Evolutionary conservation across 148 eudicot genomes (phyloP).

Genomic region (Cornus kousa): DNA sequence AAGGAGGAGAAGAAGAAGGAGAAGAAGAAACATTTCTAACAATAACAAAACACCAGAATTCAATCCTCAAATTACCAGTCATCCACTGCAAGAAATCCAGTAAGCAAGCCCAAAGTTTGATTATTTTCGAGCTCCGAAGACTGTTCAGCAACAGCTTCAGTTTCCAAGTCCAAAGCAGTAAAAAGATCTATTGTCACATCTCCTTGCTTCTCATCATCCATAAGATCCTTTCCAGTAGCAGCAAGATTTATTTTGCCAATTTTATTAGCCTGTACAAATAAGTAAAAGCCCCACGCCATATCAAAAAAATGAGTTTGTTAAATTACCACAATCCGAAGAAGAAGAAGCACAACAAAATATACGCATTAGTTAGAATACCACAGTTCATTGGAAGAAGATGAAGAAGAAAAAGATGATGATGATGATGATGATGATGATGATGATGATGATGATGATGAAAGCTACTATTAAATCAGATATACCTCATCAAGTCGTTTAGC

Average conservation of each 20-base stretch:
- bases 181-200: constrained; percentile 91
- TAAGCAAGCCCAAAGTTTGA: constrained; percentile 84
- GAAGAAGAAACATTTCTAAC: not conserved
- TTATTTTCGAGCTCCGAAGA: constrained; percentile 72
- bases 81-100: constrained; percentile 87
- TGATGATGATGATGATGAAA: not conserved
- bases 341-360: not conserved
- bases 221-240: constrained; percentile 99
- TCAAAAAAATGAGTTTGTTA: not conserved
- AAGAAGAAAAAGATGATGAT: not conserved
- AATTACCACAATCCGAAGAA: not conserved
- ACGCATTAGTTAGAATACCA: too few species aligned
- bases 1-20: not conserved
- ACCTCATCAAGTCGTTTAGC: constrained; percentile 96
- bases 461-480: not conserved
- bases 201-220: constrained; percentile 99
- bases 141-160: constrained; percentile 65
- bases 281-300: not conserved
- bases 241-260: constrained; percentile 98
- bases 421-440: not conserved
- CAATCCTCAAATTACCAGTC: constrained; percentile 65
- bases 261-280: constrained; percentile 68
- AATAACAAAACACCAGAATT: constrained; percentile 6
- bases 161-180: constrained; percentile 86
- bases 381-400: not conserved